A percentile compares a stretch with the other conserved stretches of the same genome.
phyloP scores from a whole-genome alignment of 192 early-diverging fungal species.

The Rhizophagus clarus region DNA sequence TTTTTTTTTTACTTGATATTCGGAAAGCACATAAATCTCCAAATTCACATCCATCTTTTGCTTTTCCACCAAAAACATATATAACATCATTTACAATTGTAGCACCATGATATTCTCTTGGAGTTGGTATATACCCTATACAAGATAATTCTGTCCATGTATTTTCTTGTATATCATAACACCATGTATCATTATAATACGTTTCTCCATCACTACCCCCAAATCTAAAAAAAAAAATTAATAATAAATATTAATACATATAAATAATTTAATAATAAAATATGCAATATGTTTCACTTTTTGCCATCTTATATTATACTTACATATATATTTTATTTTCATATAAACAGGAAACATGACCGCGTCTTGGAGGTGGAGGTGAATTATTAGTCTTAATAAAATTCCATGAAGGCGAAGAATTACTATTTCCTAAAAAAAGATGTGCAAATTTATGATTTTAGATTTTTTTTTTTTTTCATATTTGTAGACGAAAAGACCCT shows the following conservation, averaged over 20 bases:
- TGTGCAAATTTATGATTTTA: too few species aligned
- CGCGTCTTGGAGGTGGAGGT: not conserved
- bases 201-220: slow-evolving; percentile 52
- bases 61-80: slow-evolving; percentile 57
- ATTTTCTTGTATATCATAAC: slow-evolving; percentile 45
- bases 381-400: not conserved
- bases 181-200: slow-evolving; percentile 62
- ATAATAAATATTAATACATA: too few species aligned
- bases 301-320: too few species aligned
- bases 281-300: too few species aligned
- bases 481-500: too few species aligned
- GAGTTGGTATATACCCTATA: slow-evolving; percentile 47
- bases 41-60: slow-evolving; percentile 39
- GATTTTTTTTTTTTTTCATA: not conserved
- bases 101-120: slow-evolving; percentile 42
- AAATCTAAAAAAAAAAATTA: slow-evolving; percentile 44
- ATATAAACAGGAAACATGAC: not conserved
- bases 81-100: slow-evolving; percentile 50
- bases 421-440: not conserved
- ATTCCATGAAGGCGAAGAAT: not conserved
- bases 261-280: too few species aligned
- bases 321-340: not conserved
- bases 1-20: slow-evolving; percentile 42
- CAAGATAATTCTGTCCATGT: slow-evolving; percentile 46
- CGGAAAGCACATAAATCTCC: slow-evolving; percentile 56